Conservation (phyloP, 176 grass and related monocot species). For the Oryza nivara region DNA sequence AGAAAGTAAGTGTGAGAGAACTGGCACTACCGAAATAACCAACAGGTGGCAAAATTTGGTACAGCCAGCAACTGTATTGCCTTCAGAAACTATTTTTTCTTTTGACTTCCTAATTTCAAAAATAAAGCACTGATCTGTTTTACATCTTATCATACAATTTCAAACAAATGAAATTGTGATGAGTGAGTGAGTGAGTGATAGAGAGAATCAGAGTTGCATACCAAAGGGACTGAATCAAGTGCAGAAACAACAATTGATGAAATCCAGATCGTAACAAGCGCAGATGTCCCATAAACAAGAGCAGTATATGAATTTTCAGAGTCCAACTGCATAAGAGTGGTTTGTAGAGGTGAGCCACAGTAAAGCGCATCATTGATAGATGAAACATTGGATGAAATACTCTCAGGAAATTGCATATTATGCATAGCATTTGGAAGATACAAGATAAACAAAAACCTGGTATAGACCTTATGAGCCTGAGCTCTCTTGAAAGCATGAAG, state of each 20-base stretch:
- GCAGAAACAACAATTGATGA: slow-evolving; percentile 73
- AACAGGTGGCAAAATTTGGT: not conserved
- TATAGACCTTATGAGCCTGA: not conserved
- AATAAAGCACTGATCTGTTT: not conserved
- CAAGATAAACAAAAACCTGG: not conserved
- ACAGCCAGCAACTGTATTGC: not conserved
- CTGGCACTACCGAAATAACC: not conserved
- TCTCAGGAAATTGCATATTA: not conserved
- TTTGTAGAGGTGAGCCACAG: not conserved
- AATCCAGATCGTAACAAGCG: slow-evolving; percentile 65
- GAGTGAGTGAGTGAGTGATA: not conserved
- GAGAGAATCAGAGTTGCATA: slow-evolving; percentile 36
- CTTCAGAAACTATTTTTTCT: not conserved
- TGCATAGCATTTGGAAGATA: not conserved
- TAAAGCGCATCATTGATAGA: slow-evolving; percentile 18
- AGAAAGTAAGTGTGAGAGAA: not conserved
- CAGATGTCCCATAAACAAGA: slow-evolving; percentile 64
- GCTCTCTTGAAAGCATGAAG: not conserved
- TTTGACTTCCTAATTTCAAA: not conserved
- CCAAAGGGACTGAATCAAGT: slow-evolving; percentile 77
- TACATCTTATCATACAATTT: not conserved
- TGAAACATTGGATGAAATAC: not conserved
- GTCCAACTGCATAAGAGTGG: slow-evolving; percentile 62
- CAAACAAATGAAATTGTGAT: not conserved
- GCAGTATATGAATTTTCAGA: slow-evolving; percentile 54